Base-by-base conservation (phyloP, 345 rosid species). In the Erysimum cheiranthoides region DNA sequence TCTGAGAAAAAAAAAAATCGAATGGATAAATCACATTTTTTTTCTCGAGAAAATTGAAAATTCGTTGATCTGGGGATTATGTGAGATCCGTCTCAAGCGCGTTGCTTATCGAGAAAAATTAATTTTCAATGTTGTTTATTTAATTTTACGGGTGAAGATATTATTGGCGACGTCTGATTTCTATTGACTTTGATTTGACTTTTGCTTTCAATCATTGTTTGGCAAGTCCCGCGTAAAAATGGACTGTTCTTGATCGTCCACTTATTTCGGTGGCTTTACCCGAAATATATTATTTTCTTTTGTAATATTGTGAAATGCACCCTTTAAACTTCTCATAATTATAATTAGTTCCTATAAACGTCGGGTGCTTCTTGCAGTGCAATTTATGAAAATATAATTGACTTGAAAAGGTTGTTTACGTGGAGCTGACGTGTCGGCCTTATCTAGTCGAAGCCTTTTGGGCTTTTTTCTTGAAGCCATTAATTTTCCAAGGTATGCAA, bases 121-220 rank as follows among this genome's bases (percentile, higher is more conserved):
- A 66, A 9, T 57, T 66, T 49, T 51, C 4, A 39, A 53, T 2
- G 17, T 66, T n/a, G n/a, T n/a, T n/a, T n/a, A 18, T 35, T 27
- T n/a, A 25, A 9, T 6, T 69, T 68, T 4, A 39, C 73, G 7
- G 49, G 49, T 38, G 21, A 43, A 17, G 52, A 25, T 27, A 58
- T 75, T 68, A 75, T 67, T 76, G 57, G 73, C 53, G 43, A 60
- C 42, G 35, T 64, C 57, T 65, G 64, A 17, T 56, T 52, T 27
- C 27, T 17, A 35, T 70, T 70, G 81, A 78, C 77, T 50, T 36
- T 59, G 18, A 3, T 66, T 78, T 78, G 70, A 72, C 77, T 66
- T 78, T 72, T 42, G 45, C 63, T 78, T 49, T 61, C 73, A 72
- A 72, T 78, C 69, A 78, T 72, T 71, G 39, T 65, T 47, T 71